phyloP scores from a whole-genome alignment of 2,329 filamentous ascomycete genomes.

The Diplodia intermedia region DNA sequence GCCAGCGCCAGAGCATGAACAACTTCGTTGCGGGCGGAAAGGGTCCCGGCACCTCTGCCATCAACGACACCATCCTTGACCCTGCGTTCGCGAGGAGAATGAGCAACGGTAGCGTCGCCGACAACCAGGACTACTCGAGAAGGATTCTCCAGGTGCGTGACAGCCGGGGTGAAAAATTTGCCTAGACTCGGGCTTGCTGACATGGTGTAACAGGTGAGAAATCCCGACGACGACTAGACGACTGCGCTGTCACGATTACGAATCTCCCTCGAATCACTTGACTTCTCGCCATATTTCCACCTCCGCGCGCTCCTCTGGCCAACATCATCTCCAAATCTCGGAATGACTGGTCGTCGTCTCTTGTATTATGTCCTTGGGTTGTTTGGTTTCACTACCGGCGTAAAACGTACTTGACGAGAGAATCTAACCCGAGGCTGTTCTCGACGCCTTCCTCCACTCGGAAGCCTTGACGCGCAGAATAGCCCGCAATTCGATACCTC shows the following conservation, averaged over 20 bases:
- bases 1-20: constrained; percentile 75
- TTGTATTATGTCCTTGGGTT: constrained; percentile 32
- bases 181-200: not conserved
- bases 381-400: constrained; percentile 21
- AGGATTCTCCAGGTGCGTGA: constrained; percentile 85
- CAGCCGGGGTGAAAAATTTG: not conserved
- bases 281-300: constrained; percentile 24
- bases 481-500: constrained; percentile 28
- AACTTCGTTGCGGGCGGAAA: constrained; percentile 70
- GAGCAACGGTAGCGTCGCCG: constrained; percentile 95
- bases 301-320: constrained; percentile 27
- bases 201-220: constrained; percentile 28
- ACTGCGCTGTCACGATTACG: constrained; percentile 33
- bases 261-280: constrained; percentile 33
- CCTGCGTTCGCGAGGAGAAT: constrained; percentile 81
- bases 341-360: constrained; percentile 8
- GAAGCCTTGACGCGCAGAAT: constrained; percentile 13
- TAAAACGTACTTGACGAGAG: constrained; percentile 30
- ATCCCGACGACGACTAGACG: constrained; percentile 33
- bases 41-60: constrained; percentile 66
- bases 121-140: constrained; percentile 96
- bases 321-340: not conserved
- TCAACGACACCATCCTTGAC: constrained; percentile 84
- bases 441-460: constrained; percentile 6
- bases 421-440: constrained; percentile 19